These are phyloP conservation scores for Epichloe sibirici DNA, from an alignment of 2,329 filamentous ascomycete genomes.

Conservation along the genomic window DNA sequence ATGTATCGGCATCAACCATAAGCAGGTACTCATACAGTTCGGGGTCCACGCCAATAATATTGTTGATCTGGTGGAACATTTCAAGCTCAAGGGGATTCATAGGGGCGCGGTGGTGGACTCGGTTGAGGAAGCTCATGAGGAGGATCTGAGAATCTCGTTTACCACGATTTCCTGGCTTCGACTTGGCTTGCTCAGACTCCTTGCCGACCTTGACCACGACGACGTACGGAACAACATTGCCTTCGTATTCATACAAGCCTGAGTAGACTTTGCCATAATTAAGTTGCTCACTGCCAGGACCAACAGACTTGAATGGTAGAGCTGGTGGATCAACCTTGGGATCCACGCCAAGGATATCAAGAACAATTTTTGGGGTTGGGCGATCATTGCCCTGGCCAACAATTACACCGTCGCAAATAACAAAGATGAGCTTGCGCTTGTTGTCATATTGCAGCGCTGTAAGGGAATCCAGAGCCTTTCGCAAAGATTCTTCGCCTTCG, in stretches of 20 bases:
- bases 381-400: constrained; percentile 92
- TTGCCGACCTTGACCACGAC: constrained; percentile 97
- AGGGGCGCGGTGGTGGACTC: constrained; percentile 82
- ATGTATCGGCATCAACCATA: constrained; percentile 97
- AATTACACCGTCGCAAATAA: constrained; percentile 96
- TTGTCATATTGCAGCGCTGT: constrained; percentile 95
- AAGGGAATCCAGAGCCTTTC: constrained; percentile 86
- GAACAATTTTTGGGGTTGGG: constrained; percentile 91
- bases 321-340: constrained; percentile 93
- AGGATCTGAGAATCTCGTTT: constrained; percentile 97
- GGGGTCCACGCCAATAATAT: constrained; percentile 95
- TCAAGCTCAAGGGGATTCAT: constrained; percentile 96
- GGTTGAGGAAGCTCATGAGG: constrained; percentile 94
- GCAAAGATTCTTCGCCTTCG: constrained; percentile 87
- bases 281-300: constrained; percentile 77
- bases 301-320: constrained; percentile 86
- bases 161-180: constrained; percentile 93
- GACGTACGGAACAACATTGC: constrained; percentile 91
- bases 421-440: constrained; percentile 91
- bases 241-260: constrained; percentile 92
- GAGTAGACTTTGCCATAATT: constrained; percentile 99
- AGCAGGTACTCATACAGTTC: constrained; percentile 94
- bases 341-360: constrained; percentile 94
- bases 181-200: constrained; percentile 79
- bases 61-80: constrained; percentile 99